Base-by-base conservation (phyloP, 306 rosid species). In the Bauhinia variegata region DNA sequence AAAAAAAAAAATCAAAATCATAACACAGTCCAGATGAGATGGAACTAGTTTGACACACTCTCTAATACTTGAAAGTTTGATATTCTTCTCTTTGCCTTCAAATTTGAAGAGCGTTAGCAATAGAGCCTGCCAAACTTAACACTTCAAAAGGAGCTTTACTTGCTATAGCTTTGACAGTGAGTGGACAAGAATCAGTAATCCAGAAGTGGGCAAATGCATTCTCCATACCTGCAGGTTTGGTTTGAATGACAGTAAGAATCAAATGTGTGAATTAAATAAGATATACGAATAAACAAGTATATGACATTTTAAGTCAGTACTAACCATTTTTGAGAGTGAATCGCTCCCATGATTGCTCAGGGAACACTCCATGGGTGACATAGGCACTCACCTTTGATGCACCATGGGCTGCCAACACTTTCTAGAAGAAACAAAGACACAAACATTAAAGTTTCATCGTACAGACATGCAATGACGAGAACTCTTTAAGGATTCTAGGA, bases 171-270 rank as follows among this genome's bases (percentile, higher is more conserved):
- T 86, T 80, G 82, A 88, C 96, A 23, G 97, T 93, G 3, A 78
- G 80, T 0, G 97, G 90, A 82, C 97, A 93, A 65, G 97, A 93
- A 83, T 93, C 99, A 30, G 97, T 93, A 76, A 88, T 93, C 97
- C 99, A 93, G 68, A 93, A 93, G 85, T 86, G 63, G 50, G 97
- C 60, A 76, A 90, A 93, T 8, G 88, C 86, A 49, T 76, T 83
- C 74, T 86, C 79, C 42, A 14, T 16, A 38, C 63, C 71, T 82
- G 76, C 80, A 63, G 47, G 70, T 65, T 42, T 32, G 52, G 71
- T 37, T 33, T 47, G 74, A 65, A 46, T 13, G 42, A 59, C 15
- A 48, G 73, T 31, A 50, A 60, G 46, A 48, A 52, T 50, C 55
- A 62, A 32, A 48, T 46, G 36, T 15, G 51, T 32, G 8, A 43